Conservation (phyloP, 192 early-diverging fungal species). For the Coemansia sp. region DNA sequence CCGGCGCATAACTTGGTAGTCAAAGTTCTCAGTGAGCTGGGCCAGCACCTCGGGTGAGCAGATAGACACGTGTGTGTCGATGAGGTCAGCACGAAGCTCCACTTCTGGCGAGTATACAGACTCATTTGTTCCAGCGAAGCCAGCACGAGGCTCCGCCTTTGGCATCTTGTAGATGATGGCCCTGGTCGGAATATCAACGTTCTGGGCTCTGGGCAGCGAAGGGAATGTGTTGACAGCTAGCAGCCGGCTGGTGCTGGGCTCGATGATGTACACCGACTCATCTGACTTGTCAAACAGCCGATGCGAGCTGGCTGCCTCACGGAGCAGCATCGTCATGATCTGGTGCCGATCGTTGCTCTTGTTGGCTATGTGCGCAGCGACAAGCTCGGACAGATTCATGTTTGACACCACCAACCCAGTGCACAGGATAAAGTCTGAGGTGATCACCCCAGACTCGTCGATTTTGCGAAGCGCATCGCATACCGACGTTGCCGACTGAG, state of each 20-base stretch:
- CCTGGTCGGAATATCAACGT: conserved; percentile 42
- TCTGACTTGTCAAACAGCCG: conserved; percentile 62
- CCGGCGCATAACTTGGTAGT: conserved; percentile 86
- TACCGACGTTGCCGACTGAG: conserved; percentile 70
- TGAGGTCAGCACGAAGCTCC: conserved; percentile 84
- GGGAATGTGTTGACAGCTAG: conserved; percentile 72
- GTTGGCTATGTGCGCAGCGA: conserved; percentile 79
- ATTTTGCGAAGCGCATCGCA: conserved; percentile 92
- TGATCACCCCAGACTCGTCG: conserved; percentile 75
- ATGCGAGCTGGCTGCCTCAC: conserved; percentile 65
- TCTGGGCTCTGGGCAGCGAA: conserved; percentile 34
- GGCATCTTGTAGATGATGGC: conserved; percentile 4
- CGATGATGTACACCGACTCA: conserved; percentile 77
- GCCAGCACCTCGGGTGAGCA: conserved; percentile 90
- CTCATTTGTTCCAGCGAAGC: conserved; percentile 87
- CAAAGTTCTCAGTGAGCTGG: conserved; percentile 96
- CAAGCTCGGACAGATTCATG: conserved; percentile 69
- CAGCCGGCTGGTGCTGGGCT: conserved; percentile 73
- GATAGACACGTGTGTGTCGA: conserved; percentile 91
- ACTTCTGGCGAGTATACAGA: conserved; percentile 65
- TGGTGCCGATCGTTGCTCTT: conserved; percentile 71
- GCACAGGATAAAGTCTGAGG: conserved; percentile 90
- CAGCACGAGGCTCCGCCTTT: conserved; percentile 68
- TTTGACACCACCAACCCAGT: conserved; percentile 89
- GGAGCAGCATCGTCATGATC: conserved; percentile 94